Percentiles rank a stretch among this genome's conserved stretches.
These are phyloP conservation scores for Hymenoscyphus salicellus DNA, from an alignment of 2,329 filamentous ascomycete species.

Conservation along the genomic window DNA sequence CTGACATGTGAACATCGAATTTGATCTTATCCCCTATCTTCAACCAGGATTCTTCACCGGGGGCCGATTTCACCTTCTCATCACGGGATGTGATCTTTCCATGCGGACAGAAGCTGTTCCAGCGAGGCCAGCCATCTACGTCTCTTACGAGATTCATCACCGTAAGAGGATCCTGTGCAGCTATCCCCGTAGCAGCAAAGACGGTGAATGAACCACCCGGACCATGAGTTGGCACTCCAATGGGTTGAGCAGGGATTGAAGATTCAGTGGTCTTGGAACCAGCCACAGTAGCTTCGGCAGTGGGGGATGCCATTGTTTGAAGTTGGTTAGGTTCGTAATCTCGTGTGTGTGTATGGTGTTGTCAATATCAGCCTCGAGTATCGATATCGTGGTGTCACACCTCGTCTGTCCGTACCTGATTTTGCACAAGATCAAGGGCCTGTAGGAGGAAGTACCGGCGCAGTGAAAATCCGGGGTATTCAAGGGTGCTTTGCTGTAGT, in stretches of 20 bases:
- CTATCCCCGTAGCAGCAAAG: constrained; percentile 20
- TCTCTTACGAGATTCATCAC: constrained; percentile 26
- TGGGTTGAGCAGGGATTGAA: constrained; percentile 12
- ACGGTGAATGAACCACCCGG: constrained; percentile 24
- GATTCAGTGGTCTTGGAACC: constrained; percentile 14
- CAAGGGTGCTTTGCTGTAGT: neutral
- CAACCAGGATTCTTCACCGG: constrained; percentile 20
- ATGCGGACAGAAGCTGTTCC: constrained; percentile 59
- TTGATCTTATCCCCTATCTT: constrained; percentile 15
- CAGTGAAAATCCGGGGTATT: constrained; percentile 2
- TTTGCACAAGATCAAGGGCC: neutral
- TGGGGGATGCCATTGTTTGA: neutral
- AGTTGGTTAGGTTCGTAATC: neutral
- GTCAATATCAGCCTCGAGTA: neutral
- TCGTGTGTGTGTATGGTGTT: neutral
- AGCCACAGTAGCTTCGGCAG: neutral
- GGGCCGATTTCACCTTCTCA: constrained; percentile 33
- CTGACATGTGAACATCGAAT: constrained; percentile 27
- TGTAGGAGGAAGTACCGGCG: neutral
- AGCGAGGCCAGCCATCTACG: constrained; percentile 24
- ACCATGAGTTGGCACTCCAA: constrained; percentile 28
- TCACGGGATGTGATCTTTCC: constrained; percentile 49
- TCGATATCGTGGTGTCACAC: constrained; percentile 1
- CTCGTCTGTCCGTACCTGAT: neutral
- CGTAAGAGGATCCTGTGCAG: constrained; percentile 12